phyloP scores from a whole-genome alignment of 495 filamentous ascomycete genomes.

The Penicillium canescens region DNA sequence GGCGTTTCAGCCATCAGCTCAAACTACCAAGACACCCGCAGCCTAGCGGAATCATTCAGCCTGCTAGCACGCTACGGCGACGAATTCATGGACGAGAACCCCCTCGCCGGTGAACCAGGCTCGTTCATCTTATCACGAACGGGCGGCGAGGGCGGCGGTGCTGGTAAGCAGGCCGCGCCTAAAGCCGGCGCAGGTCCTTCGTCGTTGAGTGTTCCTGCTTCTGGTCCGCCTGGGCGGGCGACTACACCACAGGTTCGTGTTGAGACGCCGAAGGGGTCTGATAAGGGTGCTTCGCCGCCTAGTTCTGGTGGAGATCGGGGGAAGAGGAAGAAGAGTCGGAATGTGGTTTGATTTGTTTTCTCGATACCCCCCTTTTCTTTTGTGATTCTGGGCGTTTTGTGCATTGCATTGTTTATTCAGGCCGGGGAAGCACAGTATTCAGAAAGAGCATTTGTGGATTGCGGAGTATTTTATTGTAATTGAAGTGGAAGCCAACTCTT shows the following conservation, averaged over 20 bases:
- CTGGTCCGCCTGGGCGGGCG: slow-evolving; percentile 17
- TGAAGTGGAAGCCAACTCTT: too few species aligned
- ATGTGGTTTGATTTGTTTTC: slow-evolving; percentile 27
- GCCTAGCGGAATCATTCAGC: slow-evolving; percentile 66
- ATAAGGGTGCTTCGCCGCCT: slow-evolving; percentile 29
- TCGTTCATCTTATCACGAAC: slow-evolving; percentile 72
- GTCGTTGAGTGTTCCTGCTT: slow-evolving; percentile 8
- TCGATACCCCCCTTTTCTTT: slow-evolving; percentile 32
- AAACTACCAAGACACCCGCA: slow-evolving; percentile 47
- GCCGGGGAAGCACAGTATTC: too few species aligned
- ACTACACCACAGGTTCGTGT: slow-evolving; percentile 41
- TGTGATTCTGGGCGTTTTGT: background rate
- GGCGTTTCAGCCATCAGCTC: slow-evolving; percentile 32
- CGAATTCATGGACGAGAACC: slow-evolving; percentile 92
- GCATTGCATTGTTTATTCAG: background rate
- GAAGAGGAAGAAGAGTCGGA: slow-evolving; percentile 37
- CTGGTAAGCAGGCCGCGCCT: slow-evolving; percentile 9
- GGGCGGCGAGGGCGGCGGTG: slow-evolving; percentile 27
- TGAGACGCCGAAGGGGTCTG: slow-evolving; percentile 38
- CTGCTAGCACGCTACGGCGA: slow-evolving; percentile 64
- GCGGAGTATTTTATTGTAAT: too few species aligned
- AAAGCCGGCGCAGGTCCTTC: slow-evolving; percentile 12
- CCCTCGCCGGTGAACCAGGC: slow-evolving; percentile 81
- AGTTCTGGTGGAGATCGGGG: slow-evolving; percentile 34
- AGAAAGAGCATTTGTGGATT: too few species aligned